Conservation (phyloP, 352 stramenopile genomes). For the Globisporangium irregulare region DNA sequence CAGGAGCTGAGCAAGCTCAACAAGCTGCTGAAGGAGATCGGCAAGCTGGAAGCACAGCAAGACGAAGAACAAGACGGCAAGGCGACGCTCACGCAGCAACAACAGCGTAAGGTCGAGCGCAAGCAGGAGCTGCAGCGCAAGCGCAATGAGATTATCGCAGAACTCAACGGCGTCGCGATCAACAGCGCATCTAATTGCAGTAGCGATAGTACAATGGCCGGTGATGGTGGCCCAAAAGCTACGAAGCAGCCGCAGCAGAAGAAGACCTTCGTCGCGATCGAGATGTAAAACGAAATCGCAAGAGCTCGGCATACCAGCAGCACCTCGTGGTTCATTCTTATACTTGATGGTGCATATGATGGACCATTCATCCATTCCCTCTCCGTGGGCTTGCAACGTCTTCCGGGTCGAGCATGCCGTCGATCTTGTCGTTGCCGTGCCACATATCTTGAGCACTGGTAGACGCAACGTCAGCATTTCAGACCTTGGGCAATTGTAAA, state of each 20-base stretch:
- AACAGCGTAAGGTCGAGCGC: constrained; percentile 21
- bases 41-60: constrained; percentile 23
- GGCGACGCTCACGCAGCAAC: constrained; percentile 16
- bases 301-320: background rate
- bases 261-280: constrained; percentile 17
- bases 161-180: constrained; percentile 41
- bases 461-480: too few species aligned
- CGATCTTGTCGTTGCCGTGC: constrained; percentile 36
- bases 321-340: background rate
- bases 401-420: constrained; percentile 51
- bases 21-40: constrained; percentile 37
- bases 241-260: constrained; percentile 10
- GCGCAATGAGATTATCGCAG: constrained; percentile 28
- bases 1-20: constrained; percentile 54
- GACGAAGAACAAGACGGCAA: constrained; percentile 8
- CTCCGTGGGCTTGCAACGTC: background rate
- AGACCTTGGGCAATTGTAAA: too few species aligned
- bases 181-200: constrained; percentile 5
- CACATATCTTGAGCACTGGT: too few species aligned
- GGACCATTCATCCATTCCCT: background rate
- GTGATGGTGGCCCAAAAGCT: background rate
- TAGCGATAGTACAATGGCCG: too few species aligned
- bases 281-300: constrained; percentile 4
- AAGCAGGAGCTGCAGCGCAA: constrained; percentile 12
- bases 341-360: background rate